These are phyloP conservation scores for Austroboletus niveus DNA, from an alignment of 1,284 basidiomycete species.

Conservation along the genomic window DNA sequence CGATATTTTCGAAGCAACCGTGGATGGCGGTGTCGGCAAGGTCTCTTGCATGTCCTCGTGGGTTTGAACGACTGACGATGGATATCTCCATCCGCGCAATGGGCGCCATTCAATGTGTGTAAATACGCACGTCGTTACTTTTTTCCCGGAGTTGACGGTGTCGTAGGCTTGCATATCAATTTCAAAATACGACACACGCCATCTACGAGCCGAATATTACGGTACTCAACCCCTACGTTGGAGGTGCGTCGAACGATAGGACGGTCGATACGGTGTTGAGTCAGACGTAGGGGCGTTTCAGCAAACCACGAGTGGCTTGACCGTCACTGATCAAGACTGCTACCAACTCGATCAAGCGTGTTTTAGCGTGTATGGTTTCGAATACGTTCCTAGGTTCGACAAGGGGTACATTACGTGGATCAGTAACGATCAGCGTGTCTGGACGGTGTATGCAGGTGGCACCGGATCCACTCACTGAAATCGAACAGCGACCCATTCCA, in stretches of 20 bases:
- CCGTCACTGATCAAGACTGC: conserved; percentile 30
- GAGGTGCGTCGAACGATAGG: conserved; percentile 21
- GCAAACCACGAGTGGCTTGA: conserved; percentile 34
- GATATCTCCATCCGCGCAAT: conserved; percentile 26
- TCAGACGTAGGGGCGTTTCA: conserved; percentile 29
- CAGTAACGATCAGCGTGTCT: conserved; percentile 39
- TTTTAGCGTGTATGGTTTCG: conserved; percentile 35
- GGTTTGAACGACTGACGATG: conserved; percentile 7
- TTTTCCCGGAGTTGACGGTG: conserved; percentile 7
- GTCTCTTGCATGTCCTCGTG: conserved; percentile 9
- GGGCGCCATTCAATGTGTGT: conserved; percentile 34
- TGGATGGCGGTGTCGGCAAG: conserved; percentile 31
- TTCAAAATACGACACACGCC: conserved; percentile 24
- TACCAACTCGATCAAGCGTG: conserved; percentile 29
- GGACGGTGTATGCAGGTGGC: conserved; percentile 44
- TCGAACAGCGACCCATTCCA: conserved; percentile 48
- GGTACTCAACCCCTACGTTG: conserved; percentile 28
- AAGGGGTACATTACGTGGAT: conserved; percentile 53
- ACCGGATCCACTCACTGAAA: conserved; percentile 40
- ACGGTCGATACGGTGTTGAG: conserved; percentile 2
- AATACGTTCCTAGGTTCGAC: conserved; percentile 36
- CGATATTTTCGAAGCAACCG: conserved; percentile 34
- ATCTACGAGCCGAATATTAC: conserved; percentile 30
- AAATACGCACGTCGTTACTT: not conserved
- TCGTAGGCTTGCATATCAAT: conserved; percentile 31